These are phyloP conservation scores for Teunomyces atbi DNA, from an alignment of 805 yeast genomes.

Conservation along the genomic window DNA sequence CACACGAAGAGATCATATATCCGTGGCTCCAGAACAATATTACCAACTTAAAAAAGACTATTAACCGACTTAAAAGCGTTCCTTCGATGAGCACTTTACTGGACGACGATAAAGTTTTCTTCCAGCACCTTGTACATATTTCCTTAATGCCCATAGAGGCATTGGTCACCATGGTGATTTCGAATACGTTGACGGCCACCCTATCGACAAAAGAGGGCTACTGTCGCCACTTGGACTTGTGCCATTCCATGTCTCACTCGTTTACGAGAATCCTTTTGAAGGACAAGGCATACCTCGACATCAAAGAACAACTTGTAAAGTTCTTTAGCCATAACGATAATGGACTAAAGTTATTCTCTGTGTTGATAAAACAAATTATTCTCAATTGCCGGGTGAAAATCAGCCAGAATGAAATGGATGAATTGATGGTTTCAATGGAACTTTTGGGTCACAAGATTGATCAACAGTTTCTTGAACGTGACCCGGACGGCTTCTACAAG, in stretches of 20 bases:
- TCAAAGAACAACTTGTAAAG: slow-evolving; percentile 9
- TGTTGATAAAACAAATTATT: slow-evolving; percentile 16
- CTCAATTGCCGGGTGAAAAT: slow-evolving; percentile 11
- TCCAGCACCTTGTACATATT: slow-evolving; percentile 13
- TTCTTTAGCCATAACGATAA: slow-evolving; percentile 17
- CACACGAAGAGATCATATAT: slow-evolving; percentile 11
- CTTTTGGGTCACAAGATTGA: slow-evolving; percentile 4
- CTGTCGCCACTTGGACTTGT: slow-evolving; percentile 17
- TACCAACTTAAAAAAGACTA: slow-evolving; percentile 8
- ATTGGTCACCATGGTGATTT: slow-evolving; percentile 16
- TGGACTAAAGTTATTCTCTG: slow-evolving; percentile 17
- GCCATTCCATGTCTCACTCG: slow-evolving; percentile 11
- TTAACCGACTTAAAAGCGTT: slow-evolving; percentile 6
- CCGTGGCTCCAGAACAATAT: slow-evolving; percentile 12
- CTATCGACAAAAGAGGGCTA: slow-evolving; percentile 15
- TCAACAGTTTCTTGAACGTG: background rate
- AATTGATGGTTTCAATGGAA: slow-evolving; percentile 4
- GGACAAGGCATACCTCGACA: slow-evolving; percentile 8
- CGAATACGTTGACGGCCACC: slow-evolving; percentile 19
- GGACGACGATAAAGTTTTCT: slow-evolving; percentile 8
- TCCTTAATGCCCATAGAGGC: slow-evolving; percentile 13
- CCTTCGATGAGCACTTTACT: slow-evolving; percentile 3
- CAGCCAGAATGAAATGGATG: slow-evolving; percentile 7
- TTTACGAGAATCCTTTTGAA: slow-evolving; percentile 11
- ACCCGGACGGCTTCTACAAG: background rate